Conservation (phyloP, 2,329 filamentous ascomycete genomes). For the Hansfordia pulvinata region DNA sequence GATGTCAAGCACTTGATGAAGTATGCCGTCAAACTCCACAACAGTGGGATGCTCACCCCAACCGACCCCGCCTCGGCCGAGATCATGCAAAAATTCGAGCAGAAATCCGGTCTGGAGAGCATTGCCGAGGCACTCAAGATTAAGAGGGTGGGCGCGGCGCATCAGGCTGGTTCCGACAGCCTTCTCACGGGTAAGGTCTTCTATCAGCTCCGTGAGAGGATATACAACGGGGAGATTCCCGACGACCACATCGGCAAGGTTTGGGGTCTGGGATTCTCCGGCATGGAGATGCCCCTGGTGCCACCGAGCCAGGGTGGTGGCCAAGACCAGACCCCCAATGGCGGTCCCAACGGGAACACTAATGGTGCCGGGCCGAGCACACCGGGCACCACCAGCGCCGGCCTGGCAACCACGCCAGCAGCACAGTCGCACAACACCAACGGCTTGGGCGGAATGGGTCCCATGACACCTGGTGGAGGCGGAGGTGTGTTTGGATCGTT, state of each 20-base stretch:
- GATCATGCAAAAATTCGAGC: conserved; percentile 72
- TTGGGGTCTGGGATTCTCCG: conserved; percentile 75
- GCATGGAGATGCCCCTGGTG: conserved; percentile 28
- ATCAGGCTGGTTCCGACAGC: conserved; percentile 89
- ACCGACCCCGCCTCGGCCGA: conserved; percentile 52
- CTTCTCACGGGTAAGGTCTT: conserved; percentile 89
- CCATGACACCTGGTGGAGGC: conserved; percentile 66
- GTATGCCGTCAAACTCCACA: conserved; percentile 60
- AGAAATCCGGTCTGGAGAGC: conserved; percentile 84
- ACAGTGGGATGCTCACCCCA: conserved; percentile 47
- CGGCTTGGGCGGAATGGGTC: conserved; percentile 43
- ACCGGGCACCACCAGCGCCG: conserved; percentile 51
- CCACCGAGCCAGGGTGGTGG: conserved; percentile 10
- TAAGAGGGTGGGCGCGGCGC: conserved; percentile 73
- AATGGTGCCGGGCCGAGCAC: conserved; percentile 40
- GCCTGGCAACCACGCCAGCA: conserved; percentile 33
- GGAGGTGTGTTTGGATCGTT: conserved; percentile 68
- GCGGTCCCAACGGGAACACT: conserved; percentile 17
- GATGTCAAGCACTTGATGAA: conserved; percentile 98
- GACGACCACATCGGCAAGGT: conserved; percentile 80
- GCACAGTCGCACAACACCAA: conserved; percentile 41
- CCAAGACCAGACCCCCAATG: conserved; percentile 26
- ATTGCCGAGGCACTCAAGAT: conserved; percentile 89
- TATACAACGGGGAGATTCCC: conserved; percentile 73
- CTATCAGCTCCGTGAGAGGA: conserved; percentile 79